Base-by-base conservation (phyloP, 176 grass and related monocot genomes). In the Oryza brachyantha region DNA sequence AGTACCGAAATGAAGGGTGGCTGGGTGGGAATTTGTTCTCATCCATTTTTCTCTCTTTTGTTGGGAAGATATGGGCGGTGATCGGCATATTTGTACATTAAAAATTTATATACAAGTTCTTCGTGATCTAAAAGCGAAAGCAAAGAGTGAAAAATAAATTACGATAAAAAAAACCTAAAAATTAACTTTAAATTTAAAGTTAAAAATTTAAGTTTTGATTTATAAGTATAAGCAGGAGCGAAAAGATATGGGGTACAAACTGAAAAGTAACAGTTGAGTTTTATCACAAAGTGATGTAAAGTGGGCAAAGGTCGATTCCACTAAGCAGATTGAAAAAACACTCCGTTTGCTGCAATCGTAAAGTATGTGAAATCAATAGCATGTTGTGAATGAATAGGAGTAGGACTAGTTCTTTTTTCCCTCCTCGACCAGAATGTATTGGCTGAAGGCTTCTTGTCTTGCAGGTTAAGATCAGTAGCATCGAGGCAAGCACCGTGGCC, bases 401-500 rank as follows among this genome's bases (percentile, higher is more conserved):
- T 69, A 19, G 28, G 37, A 11, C 29, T 24, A 61, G 40, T 2
- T 2, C 2, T 32, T 32, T 25, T 82, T 65, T 0, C 21, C 71
- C 12, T 42, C 0, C 12, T 35, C 1, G 39, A 65, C 13, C 16
- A 62, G 14, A 77, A n/a, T 83, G 17, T 60, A 68, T 32, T 66
- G 4, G 4, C 22, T 19, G 22, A n/a, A 19, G 50, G 19, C 6
- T 19, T 76, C 13, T 62, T 17, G 12, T 57, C 31, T 22, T 88
- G 50, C 90, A 96, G 90, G 70, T 92, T 70, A 96, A 92, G 78
- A 77, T 86, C 70, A 69, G 59, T 28, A 55, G 86, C 74, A 66
- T 97, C 19, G 75, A 88, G 72, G 86, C 76, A 21, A 83, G 66
- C 61, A 64, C 84, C 19, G 68, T 94, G 39, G 91, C 79, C 54